Percentiles rank a stretch among this genome's conserved stretches.
Conservation (phyloP, 1,139 yeast species). For the Diutina mesorugosa region DNA sequence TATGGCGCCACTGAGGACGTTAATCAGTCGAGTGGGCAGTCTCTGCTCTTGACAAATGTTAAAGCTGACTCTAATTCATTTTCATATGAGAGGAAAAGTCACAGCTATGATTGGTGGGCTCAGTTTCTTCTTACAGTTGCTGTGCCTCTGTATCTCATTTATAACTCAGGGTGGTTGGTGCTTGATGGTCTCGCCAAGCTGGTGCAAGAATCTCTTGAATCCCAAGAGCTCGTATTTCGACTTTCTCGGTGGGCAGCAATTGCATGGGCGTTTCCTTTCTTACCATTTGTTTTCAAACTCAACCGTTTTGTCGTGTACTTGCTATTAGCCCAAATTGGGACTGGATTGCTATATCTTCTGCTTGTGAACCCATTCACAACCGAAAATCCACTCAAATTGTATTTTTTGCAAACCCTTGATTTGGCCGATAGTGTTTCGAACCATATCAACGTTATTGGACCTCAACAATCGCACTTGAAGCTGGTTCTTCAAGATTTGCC, state of each 20-base stretch:
- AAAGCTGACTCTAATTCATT: background rate
- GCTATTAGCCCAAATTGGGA: conserved; percentile 18
- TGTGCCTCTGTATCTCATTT: conserved; percentile 38
- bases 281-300: conserved; percentile 64
- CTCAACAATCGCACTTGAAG: conserved; percentile 27
- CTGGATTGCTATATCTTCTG: conserved; percentile 25
- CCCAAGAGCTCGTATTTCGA: conserved; percentile 35
- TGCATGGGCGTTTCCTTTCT: conserved; percentile 39
- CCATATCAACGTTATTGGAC: conserved; percentile 36
- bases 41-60: background rate
- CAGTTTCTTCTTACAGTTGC: conserved; percentile 65
- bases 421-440: conserved; percentile 17
- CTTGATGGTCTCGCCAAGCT: conserved; percentile 59
- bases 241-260: conserved; percentile 21
- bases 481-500: conserved; percentile 47
- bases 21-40: background rate
- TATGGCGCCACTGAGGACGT: background rate
- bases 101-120: conserved; percentile 68
- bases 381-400: conserved; percentile 52
- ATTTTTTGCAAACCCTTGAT: conserved; percentile 50
- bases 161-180: conserved; percentile 37
- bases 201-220: conserved; percentile 44
- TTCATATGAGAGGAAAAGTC: conserved; percentile 16
- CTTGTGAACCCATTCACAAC: conserved; percentile 41
- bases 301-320: conserved; percentile 37